Conservation (phyloP, 768 basidiomycete genomes). For the Dioszegia aurantiaca region DNA sequence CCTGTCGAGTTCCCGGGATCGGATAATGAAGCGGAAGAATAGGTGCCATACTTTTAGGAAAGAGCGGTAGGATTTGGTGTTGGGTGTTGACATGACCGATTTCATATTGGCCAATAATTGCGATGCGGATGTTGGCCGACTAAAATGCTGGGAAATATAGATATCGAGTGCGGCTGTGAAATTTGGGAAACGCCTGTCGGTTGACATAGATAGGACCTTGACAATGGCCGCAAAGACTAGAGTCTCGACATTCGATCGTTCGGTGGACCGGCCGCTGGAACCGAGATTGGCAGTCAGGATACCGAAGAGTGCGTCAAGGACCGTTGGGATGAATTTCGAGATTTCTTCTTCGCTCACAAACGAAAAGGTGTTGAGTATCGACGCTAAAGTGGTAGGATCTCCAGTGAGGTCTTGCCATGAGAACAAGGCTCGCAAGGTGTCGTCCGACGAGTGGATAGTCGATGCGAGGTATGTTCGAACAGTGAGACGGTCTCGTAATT, state of each 20-base stretch:
- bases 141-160: slow-evolving; percentile 88
- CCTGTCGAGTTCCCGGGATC: slow-evolving; percentile 85
- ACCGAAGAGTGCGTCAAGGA: slow-evolving; percentile 88
- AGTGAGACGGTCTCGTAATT: slow-evolving; percentile 68
- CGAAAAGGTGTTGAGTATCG: slow-evolving; percentile 75
- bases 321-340: slow-evolving; percentile 83
- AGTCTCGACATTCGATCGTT: slow-evolving; percentile 72
- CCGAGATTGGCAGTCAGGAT: slow-evolving; percentile 72
- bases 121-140: slow-evolving; percentile 71
- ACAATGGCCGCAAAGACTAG: slow-evolving; percentile 87
- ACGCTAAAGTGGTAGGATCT: slow-evolving; percentile 62
- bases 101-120: slow-evolving; percentile 87
- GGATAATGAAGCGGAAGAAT: slow-evolving; percentile 88
- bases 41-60: slow-evolving; percentile 96
- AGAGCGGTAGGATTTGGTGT: slow-evolving; percentile 71
- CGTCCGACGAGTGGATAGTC: slow-evolving; percentile 85
- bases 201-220: slow-evolving; percentile 84
- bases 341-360: slow-evolving; percentile 94
- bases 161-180: slow-evolving; percentile 90
- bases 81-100: slow-evolving; percentile 69
- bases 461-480: slow-evolving; percentile 89
- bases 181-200: slow-evolving; percentile 90
- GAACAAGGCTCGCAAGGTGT: slow-evolving; percentile 64
- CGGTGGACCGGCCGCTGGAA: slow-evolving; percentile 50
- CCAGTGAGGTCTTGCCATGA: slow-evolving; percentile 66